A percentile compares a stretch with the other conserved stretches of the same genome.
Conservation (phyloP, 768 basidiomycete genomes). For the Leccinum barrowsii region DNA sequence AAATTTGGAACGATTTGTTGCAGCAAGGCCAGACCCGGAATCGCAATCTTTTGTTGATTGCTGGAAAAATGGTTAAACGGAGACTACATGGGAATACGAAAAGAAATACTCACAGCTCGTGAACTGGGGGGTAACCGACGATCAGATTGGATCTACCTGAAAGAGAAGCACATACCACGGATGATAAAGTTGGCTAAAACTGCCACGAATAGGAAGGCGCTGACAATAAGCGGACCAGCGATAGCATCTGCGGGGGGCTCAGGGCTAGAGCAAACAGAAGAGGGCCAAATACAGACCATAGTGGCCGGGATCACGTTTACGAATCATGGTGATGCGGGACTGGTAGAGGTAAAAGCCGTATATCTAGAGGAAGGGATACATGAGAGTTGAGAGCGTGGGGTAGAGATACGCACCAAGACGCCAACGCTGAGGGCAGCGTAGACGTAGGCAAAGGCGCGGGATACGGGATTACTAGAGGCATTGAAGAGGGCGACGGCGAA, state of each 20-base stretch:
- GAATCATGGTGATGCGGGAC: slow-evolving; percentile 86
- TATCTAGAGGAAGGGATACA: slow-evolving; percentile 40
- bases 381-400: neutral
- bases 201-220: slow-evolving; percentile 78
- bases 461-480: slow-evolving; percentile 61
- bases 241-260: slow-evolving; percentile 58
- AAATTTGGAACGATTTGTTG: slow-evolving; percentile 21
- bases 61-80: slow-evolving; percentile 6
- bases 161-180: slow-evolving; percentile 55
- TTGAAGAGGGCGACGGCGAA: slow-evolving; percentile 89
- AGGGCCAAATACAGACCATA: slow-evolving; percentile 58
- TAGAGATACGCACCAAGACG: slow-evolving; percentile 45
- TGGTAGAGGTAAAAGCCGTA: slow-evolving; percentile 90
- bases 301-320: slow-evolving; percentile 79
- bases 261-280: neutral
- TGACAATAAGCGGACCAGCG: slow-evolving; percentile 79
- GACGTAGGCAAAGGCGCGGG: slow-evolving; percentile 72
- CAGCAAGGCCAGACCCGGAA: slow-evolving; percentile 28
- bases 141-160: slow-evolving; percentile 1
- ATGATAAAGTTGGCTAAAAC: slow-evolving; percentile 86
- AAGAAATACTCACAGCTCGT: slow-evolving; percentile 49
- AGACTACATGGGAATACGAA: neutral
- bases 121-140: slow-evolving; percentile 37
- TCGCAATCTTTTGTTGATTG: slow-evolving; percentile 26
- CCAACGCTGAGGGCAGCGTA: slow-evolving; percentile 80